Evolutionary conservation across 2,329 filamentous ascomycete species (phyloP), one percentile per base, ranked within the genome.

Genomic region (Tolypocladium amazonense): DNA sequence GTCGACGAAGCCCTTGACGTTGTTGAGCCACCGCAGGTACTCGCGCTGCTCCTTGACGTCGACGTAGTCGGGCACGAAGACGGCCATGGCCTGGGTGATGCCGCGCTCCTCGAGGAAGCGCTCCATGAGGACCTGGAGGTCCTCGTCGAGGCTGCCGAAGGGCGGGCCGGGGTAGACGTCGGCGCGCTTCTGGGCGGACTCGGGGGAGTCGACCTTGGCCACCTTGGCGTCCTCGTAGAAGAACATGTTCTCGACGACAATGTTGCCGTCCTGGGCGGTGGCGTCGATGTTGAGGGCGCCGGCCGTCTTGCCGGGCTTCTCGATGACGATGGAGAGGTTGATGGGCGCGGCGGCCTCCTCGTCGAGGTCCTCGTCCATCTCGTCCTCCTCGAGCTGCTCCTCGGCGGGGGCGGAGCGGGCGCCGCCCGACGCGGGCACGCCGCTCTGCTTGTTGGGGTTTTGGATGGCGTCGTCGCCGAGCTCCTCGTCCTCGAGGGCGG

Each of bases 41-140:
- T 99, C 94, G 78, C 87, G 89, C 85, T 97, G 93, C 85, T 99
- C 94, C 87, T 99, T 99, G 77, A 89, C 85, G 73, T 97, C 92
- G 71, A 97, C 92, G 79, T 96, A 99, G 74, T 97, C 92, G 43
- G 92, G 91, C 53, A 96, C 88, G 75, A 97, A 97, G 66, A 92
- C 79, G 58, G 92, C 93, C 68, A 99, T 83, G 61, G 88, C 84
- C 68, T 88, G 87, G 70, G 93, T 91, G 76, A 99, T 85, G 65
- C 93, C 94, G 68, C 94, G 86, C 83, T 97, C 94, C 76, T 96
- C 92, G 64, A 99, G 84, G 79, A 93, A 99, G 68, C 88, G 86
- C 82, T 97, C 93, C 73, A 97, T 82, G 68, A 96, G 82, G 58
- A 91, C 82, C 81, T 97, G 93, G 53, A 99, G 84, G 73, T 97